Evolutionary conservation across 2,329 filamentous ascomycete genomes (phyloP), one percentile per base, ranked within the genome.

Genomic region (Fusarium camptoceras): DNA sequence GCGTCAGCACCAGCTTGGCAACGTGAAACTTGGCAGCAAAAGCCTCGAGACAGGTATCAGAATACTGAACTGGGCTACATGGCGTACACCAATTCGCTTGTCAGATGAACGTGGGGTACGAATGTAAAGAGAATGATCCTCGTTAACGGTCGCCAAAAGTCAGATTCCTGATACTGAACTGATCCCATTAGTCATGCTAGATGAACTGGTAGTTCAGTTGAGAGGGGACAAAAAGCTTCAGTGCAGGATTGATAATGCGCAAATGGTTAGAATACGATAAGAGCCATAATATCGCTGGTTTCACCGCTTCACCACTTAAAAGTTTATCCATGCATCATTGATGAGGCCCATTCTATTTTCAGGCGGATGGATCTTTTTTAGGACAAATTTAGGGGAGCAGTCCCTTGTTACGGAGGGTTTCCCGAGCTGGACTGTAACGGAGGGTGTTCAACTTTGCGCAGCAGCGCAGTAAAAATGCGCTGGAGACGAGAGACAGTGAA

Each of bases 301-400:
- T 67, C 66, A 67, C 66, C 66, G 61, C 66, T 62, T 46, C 30
- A 48, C 31, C 4, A n/a, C 53, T 11, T 34, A 49, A 49, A 34
- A 44, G 20, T 22, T 48, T 22, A 47, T 65, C 50, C 55, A 50
- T 59, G 31, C 20, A 49, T 49, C 31, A 18, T 59, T 59, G 46
- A 53, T 66, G 28, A 60, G 61, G 44, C 56, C 51, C 47, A 43
- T 55, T 46, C 42, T 65, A 51, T 47, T 51, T 46, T 42, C 57
- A 47, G 39, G 31, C 24, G 18, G 24, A 18, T 12, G 34, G 34
- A 18, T 6, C 49, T 22, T 53, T 57, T 70, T 54, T 44, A 55
- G 66, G 48, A 58, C 34, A 54, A 47, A 44, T 63, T 39, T 49
- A 70, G 58, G 67, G 57, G 49, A 68, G 31, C 14, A 47, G 49